Conservation (phyloP, 768 basidiomycete species). For the Termitomyces sp. region DNA sequence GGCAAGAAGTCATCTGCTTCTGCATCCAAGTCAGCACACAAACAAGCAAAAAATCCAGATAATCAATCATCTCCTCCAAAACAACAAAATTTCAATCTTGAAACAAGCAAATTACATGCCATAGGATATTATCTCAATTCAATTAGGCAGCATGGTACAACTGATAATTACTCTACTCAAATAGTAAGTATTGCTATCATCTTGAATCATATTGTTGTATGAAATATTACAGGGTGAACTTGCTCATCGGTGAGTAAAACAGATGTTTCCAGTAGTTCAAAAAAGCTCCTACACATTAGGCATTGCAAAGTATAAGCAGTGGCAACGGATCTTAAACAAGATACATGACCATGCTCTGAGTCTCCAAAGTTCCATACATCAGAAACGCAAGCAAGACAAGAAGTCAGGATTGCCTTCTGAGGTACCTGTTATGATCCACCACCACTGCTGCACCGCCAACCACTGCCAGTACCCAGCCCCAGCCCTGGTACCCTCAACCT, state of each 20-base stretch:
- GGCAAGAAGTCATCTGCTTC: too few species aligned
- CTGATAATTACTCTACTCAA: slow-evolving; percentile 31
- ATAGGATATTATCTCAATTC: slow-evolving; percentile 23
- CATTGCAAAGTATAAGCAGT: slow-evolving; percentile 17
- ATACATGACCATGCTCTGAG: neutral
- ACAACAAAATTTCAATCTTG: slow-evolving; percentile 14
- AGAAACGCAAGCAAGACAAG: neutral
- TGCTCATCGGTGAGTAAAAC: slow-evolving; percentile 27
- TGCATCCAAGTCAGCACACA: too few species aligned
- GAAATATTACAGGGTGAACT: slow-evolving; percentile 26
- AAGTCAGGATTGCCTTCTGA: neutral
- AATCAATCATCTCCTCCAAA: too few species aligned
- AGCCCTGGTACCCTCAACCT: too few species aligned
- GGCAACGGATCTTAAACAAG: slow-evolving; percentile 1
- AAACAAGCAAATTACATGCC: slow-evolving; percentile 27
- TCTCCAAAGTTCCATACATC: neutral
- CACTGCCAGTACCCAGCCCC: too few species aligned
- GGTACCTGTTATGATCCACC: too few species aligned
- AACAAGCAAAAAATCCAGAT: too few species aligned
- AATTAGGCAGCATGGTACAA: slow-evolving; percentile 23
- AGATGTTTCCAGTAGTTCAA: slow-evolving; percentile 21
- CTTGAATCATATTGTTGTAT: too few species aligned
- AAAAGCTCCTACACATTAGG: slow-evolving; percentile 17
- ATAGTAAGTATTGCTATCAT: slow-evolving; percentile 18
- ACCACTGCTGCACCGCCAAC: too few species aligned